Percentiles rank a stretch among this genome's conserved stretches.
Evolutionary conservation across 352 stramenopile genomes (phyloP).

Genomic region (Aphanomyces invadans): DNA sequence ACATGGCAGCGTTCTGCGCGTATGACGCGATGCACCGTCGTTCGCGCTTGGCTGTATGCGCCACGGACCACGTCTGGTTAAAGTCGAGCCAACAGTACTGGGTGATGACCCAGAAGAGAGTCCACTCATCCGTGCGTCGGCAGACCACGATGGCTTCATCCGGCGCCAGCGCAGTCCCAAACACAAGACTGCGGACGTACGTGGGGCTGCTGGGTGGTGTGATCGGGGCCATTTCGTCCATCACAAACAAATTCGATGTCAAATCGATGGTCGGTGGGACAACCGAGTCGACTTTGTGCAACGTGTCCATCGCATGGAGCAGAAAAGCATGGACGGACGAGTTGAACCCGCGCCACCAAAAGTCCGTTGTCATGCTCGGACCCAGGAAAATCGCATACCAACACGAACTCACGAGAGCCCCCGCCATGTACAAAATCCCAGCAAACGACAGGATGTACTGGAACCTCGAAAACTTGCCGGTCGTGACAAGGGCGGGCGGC

Average conservation of each 20-base stretch:
- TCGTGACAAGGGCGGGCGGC: not conserved
- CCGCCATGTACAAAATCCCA: not conserved
- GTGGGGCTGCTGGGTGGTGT: not conserved
- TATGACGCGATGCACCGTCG: not conserved
- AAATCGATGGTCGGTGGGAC: not conserved
- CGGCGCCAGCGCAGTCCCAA: not conserved
- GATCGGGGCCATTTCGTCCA: not conserved
- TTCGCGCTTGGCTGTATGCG: not conserved
- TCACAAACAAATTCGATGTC: not conserved
- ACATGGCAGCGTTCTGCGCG: conserved; percentile 1
- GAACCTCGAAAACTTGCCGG: not conserved
- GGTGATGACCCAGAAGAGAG: conserved; percentile 1
- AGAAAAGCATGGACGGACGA: not conserved
- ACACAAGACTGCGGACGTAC: not conserved
- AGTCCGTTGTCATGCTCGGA: conserved; percentile 2
- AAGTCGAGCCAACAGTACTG: conserved; percentile 19
- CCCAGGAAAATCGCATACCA: not conserved
- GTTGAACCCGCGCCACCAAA: conserved; percentile 14
- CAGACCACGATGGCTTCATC: not conserved
- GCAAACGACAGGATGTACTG: not conserved
- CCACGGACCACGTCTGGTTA: not conserved
- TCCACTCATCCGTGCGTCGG: not conserved
- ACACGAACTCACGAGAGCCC: not conserved
- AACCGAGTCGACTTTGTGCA: not conserved
- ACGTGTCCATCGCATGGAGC: not conserved